Evolutionary conservation across 2,329 filamentous ascomycete species (phyloP), one percentile per base, ranked within the genome.

Genomic region (Fusarium coicis): DNA sequence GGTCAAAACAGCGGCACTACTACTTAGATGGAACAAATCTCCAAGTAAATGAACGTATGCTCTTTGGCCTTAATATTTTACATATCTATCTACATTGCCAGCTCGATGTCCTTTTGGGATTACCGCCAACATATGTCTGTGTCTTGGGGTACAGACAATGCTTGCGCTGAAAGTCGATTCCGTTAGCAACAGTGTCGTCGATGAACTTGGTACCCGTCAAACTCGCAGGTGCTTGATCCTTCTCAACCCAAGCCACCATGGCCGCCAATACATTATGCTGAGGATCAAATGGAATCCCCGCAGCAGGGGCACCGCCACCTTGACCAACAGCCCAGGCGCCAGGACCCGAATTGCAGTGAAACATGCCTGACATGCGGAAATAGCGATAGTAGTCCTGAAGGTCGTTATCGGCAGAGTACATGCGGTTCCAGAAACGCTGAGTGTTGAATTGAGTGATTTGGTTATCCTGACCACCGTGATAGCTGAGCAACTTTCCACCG

Each of bases 311-410:
- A 72, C 70, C 74, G 3, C 69, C 69, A 1, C 69, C 69, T 0
- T 72, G 69, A 0, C 81, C 81, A 5, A 83, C 44, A 10, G 73
- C 70, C 72, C 77, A 82, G 0, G 86, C 87, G 3, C 87, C 87
- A 4, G 78, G 79, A 11, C 88, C 88, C 7, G 68, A 42, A 26
- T 70, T 63, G 72, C 87, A 89, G 76, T 89, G 87, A 16, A 84
- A 83, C 37, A 66, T 87, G 1, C 88, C 88, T 0, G 87, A 87
- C n/a, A 90, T 83, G 26, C 80, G 81, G 74, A 89, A 89, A 73
- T 86, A 85, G 1, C 82, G 79, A 78, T 87, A 91, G 76, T 87
- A 87, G 15, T 86, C 83, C 5, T 85, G 86, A 26, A 86, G 54
- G 19, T 78, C 73, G 1, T 36, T 23, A 7, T 73, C 79, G 78